Base-by-base conservation (phyloP, 768 basidiomycete genomes). In the Flagelloscypha sp. region DNA sequence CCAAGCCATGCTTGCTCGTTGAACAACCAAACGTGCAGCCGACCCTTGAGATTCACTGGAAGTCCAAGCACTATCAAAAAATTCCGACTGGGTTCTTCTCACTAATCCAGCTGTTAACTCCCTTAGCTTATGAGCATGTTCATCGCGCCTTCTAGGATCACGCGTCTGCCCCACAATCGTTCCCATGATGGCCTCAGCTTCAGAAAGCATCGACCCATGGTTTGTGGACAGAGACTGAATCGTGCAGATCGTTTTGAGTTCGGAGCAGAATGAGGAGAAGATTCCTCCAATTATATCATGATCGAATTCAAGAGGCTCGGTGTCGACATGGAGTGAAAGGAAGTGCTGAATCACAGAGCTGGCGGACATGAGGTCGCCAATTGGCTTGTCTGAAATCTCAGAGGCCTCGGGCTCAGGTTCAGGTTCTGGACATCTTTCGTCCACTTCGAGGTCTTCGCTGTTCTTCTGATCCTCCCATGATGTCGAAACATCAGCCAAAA, bases 141-240 rank as follows among this genome's bases (percentile, higher is more conserved):
- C 71, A 38, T 56, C 65, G 16, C 78, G 62, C 38, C 58, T 63
- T 7, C 74, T 62, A 9, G 69, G 67, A 44, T 81, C 75, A 0
- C 76, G 70, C 8, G 64, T 72, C 40, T 77, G 76, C 13, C 76
- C 76, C 0, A 71, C 59, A 40, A 83, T 83, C 0, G 79, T 80
- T 0, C 82, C 81, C 11, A 81, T 52, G 2, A 78, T 54, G 0
- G 69, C 76, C 50, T 82, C 82, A 47, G 73, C 78, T 46, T 83
- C 79, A 7, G 69, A 69, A 2, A 81, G 56, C 34, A 61, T 57
- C 2, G 62, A 57, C 3, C 52, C 55, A 18, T 58, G 61, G n/a
- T 50, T 45, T 33, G 59, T 56, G 2, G 68, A 72, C 0, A 79
- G 55, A 2, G 67, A 65, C 49, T 72, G 58, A 10, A 57, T 51